A percentile compares a stretch with the other conserved stretches of the same genome.
phyloP scores from a whole-genome alignment of 345 rosid species.

The Syzygium aqueum region DNA sequence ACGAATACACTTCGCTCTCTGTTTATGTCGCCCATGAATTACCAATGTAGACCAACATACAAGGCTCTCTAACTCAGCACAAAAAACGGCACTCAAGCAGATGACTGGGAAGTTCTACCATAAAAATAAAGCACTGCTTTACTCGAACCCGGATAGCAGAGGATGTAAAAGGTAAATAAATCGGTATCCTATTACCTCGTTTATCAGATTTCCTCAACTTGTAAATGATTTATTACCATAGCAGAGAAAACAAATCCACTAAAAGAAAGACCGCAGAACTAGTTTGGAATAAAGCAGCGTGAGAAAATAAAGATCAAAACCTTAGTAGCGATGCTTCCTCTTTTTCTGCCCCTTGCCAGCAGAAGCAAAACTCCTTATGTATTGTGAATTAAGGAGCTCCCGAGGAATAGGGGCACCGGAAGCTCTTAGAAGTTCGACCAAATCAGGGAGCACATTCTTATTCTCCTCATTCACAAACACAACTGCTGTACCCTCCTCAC shows the following conservation, averaged over 20 bases:
- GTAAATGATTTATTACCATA: background rate
- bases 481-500: conserved; percentile 62
- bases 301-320: background rate
- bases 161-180: background rate
- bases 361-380: conserved; percentile 11
- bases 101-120: background rate
- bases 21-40: background rate
- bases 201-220: background rate
- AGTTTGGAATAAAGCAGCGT: background rate
- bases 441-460: conserved; percentile 53
- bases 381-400: conserved; percentile 49
- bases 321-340: conserved; percentile 46
- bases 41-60: background rate
- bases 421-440: conserved; percentile 43
- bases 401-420: conserved; percentile 72
- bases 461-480: conserved; percentile 64
- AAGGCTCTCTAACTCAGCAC: background rate
- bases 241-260: background rate
- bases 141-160: background rate
- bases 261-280: background rate
- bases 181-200: background rate
- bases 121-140: background rate
- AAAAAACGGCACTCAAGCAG: background rate
- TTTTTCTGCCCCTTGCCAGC: conserved; percentile 40
- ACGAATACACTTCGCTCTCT: background rate